These are phyloP conservation scores for Stagonosporopsis cucurbitacearum DNA, from an alignment of 2,329 filamentous ascomycete genomes.

Conservation along the genomic window DNA sequence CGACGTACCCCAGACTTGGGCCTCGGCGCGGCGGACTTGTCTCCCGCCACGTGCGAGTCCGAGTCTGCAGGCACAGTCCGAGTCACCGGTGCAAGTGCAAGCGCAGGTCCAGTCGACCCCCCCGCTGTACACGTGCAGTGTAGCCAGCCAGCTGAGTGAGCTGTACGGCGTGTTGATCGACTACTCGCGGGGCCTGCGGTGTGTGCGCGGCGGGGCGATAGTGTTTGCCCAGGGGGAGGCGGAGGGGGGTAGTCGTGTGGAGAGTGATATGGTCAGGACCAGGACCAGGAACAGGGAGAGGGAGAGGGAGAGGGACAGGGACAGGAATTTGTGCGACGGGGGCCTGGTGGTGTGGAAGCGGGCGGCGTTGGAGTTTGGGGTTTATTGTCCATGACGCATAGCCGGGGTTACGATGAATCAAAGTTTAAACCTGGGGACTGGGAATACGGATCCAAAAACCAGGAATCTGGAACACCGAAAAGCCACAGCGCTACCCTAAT, in stretches of 20 bases:
- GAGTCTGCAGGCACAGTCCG: no score
- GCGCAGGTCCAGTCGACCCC: no score
- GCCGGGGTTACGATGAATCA: no score
- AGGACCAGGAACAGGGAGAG: no score
- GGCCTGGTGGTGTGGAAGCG: constrained; percentile 8
- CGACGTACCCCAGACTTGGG: constrained; percentile 3
- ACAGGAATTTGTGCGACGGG: no score
- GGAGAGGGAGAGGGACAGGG: not conserved
- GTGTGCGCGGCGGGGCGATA: constrained; percentile 8
- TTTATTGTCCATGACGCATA: no score
- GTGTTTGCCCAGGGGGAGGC: constrained; percentile 15
- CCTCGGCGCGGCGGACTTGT: not conserved
- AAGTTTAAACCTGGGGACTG: no score
- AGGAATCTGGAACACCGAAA: no score
- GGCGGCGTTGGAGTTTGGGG: constrained; percentile 10
- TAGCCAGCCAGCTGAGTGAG: constrained; percentile 3
- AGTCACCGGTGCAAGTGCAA: no score
- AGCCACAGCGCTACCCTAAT: no score
- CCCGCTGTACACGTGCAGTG: constrained; percentile 3
- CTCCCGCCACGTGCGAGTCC: no score
- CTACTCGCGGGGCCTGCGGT: not conserved
- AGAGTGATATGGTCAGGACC: not conserved
- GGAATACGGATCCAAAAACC: no score
- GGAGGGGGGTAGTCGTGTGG: not conserved
- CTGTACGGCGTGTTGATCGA: not conserved